Evolutionary conservation across 495 filamentous ascomycete species (phyloP).

Genomic region (Venustampulla echinocandica): DNA sequence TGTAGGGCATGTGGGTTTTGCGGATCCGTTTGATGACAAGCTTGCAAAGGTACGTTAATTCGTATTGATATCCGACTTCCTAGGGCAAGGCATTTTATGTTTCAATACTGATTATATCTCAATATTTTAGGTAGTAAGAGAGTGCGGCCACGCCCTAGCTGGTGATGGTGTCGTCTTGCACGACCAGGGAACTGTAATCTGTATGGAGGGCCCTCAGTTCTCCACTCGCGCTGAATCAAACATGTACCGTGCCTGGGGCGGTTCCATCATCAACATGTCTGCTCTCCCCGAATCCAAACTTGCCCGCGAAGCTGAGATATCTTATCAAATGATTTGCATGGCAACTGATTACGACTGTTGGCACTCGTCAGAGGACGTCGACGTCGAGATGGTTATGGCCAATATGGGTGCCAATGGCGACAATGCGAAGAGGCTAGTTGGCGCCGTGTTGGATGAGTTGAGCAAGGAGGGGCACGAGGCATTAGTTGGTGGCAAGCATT

Average conservation of each 20-base stretch:
- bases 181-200: constrained; percentile 69
- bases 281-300: constrained; percentile 94
- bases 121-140: constrained; percentile 44
- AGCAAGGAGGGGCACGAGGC: constrained; percentile 63
- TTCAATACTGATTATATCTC: not conserved
- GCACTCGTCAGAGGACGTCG: constrained; percentile 69
- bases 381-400: constrained; percentile 93
- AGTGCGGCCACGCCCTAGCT: constrained; percentile 65
- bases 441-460: constrained; percentile 79
- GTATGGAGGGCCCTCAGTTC: constrained; percentile 98
- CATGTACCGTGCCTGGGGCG: constrained; percentile 88
- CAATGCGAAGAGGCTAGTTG: constrained; percentile 79
- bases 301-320: constrained; percentile 90
- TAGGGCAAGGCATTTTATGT: no score
- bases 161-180: constrained; percentile 75
- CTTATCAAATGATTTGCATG: constrained; percentile 98
- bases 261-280: constrained; percentile 94
- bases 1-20: constrained; percentile 92
- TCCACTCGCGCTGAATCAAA: constrained; percentile 92
- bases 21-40: constrained; percentile 80
- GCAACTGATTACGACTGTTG: constrained; percentile 98
- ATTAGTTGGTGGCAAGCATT: constrained; percentile 72
- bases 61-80: not conserved
- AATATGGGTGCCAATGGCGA: constrained; percentile 87
- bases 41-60: constrained; percentile 43